A percentile compares a stretch with the other conserved stretches of the same genome.
phyloP scores from a whole-genome alignment of 495 filamentous ascomycete genomes.

The Tuber microsphaerosporum region DNA sequence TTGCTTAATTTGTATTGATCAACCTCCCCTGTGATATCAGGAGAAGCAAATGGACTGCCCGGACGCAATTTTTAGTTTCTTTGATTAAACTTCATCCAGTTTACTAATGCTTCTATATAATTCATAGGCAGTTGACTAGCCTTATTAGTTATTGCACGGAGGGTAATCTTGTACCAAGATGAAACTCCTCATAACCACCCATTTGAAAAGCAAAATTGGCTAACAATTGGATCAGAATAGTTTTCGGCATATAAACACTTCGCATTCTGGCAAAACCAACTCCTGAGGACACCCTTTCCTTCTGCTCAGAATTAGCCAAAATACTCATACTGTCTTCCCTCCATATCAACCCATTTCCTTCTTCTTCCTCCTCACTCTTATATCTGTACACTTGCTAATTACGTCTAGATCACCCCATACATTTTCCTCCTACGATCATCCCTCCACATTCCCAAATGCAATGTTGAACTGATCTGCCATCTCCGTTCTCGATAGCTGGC shows the following conservation, averaged over 20 bases:
- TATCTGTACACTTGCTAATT: neutral
- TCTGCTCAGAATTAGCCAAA: neutral
- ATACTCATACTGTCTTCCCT: neutral
- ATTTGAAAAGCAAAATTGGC: conserved; percentile 5
- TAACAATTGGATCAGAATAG: neutral
- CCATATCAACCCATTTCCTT: too few species aligned
- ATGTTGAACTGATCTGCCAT: too few species aligned
- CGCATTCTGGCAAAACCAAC: conserved; percentile 1
- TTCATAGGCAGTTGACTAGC: neutral
- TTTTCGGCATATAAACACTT: neutral
- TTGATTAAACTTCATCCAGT: neutral
- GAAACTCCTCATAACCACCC: neutral
- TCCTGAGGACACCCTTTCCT: neutral
- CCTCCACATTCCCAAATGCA: too few species aligned
- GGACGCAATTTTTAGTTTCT: neutral
- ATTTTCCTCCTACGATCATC: too few species aligned
- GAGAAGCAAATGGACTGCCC: too few species aligned
- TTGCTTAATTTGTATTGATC: neutral
- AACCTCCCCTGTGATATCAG: neutral
- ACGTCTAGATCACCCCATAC: neutral
- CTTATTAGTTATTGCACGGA: too few species aligned
- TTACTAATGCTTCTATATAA: conserved; percentile 1
- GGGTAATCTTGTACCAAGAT: neutral
- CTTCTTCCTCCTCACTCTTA: neutral
- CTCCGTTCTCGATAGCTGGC: too few species aligned